Percentiles rank a stretch among this genome's conserved stretches.
These are phyloP conservation scores for Conringia planisiliqua DNA, from an alignment of 345 rosid genomes.

Conservation along the genomic window DNA sequence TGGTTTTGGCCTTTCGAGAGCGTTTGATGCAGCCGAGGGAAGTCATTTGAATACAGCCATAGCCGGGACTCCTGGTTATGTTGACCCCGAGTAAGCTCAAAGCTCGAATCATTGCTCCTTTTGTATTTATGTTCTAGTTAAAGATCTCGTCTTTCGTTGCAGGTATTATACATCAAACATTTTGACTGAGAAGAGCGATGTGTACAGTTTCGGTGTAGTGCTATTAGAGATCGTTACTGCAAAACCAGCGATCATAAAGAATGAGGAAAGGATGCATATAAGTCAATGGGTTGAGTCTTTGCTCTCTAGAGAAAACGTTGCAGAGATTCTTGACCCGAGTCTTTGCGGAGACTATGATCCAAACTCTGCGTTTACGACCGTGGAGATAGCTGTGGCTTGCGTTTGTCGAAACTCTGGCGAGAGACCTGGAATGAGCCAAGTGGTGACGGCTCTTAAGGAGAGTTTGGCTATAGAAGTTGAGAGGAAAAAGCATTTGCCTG, in stretches of 20 bases:
- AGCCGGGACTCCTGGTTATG: slow-evolving; percentile 55
- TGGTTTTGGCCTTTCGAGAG: slow-evolving; percentile 57
- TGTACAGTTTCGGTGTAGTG: slow-evolving; percentile 59
- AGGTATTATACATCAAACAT: slow-evolving; percentile 39
- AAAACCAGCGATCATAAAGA: slow-evolving; percentile 34
- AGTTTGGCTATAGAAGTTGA: slow-evolving; percentile 34
- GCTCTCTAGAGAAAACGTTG: slow-evolving; percentile 40
- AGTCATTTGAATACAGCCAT: slow-evolving; percentile 38
- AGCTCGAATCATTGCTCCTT: not conserved
- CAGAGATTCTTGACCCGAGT: slow-evolving; percentile 44
- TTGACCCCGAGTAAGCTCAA: slow-evolving; percentile 57
- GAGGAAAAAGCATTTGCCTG: slow-evolving; percentile 17
- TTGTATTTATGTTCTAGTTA: not conserved
- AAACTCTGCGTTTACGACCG: slow-evolving; percentile 43
- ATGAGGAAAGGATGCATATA: slow-evolving; percentile 32
- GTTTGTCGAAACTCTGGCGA: slow-evolving; percentile 24
- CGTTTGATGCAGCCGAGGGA: slow-evolving; percentile 40
- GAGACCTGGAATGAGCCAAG: slow-evolving; percentile 45
- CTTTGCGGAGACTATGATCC: slow-evolving; percentile 38
- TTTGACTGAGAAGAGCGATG: slow-evolving; percentile 53
- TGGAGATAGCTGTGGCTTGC: slow-evolving; percentile 49
- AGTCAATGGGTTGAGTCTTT: slow-evolving; percentile 41
- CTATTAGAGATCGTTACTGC: slow-evolving; percentile 52
- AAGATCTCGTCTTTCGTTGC: not conserved
- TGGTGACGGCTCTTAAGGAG: slow-evolving; percentile 38